Evolutionary conservation across 257 asterid genomes (phyloP).

Genomic region (Gentiana macrophylla): DNA sequence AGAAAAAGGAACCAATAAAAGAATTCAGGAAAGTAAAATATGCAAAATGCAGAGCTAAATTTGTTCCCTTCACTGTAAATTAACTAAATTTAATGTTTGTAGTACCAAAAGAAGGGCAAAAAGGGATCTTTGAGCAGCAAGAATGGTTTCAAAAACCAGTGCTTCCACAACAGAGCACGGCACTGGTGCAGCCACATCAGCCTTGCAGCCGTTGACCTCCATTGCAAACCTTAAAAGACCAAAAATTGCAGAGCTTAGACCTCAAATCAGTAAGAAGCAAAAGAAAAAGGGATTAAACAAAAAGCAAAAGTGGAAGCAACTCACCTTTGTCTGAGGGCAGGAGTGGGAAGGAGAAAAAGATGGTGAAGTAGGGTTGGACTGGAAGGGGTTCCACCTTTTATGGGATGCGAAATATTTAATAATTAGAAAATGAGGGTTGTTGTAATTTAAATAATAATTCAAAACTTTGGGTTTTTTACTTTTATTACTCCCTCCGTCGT

Average conservation of each 20-base stretch:
- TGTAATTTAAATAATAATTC: too few species aligned
- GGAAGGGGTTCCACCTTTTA: conserved; percentile 31
- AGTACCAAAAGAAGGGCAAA: conserved; percentile 51
- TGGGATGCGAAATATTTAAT: conserved; percentile 8
- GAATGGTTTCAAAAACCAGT: conserved; percentile 29
- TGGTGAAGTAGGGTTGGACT: background rate
- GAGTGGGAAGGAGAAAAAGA: conserved; percentile 11
- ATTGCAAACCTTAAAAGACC: conserved; percentile 17
- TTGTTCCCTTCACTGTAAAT: too few species aligned
- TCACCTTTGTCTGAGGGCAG: background rate
- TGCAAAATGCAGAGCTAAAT: too few species aligned
- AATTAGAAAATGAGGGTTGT: too few species aligned
- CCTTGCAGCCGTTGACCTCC: conserved; percentile 49
- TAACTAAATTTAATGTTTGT: background rate
- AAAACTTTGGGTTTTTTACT: too few species aligned
- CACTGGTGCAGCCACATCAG: conserved; percentile 27
- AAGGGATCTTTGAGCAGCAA: conserved; percentile 51
- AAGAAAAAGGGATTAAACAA: background rate
- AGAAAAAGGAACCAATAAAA: too few species aligned
- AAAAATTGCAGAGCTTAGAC: conserved; percentile 1
- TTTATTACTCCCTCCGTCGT: too few species aligned
- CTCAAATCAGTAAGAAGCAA: conserved; percentile 1
- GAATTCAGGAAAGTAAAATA: too few species aligned
- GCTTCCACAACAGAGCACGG: conserved; percentile 33
- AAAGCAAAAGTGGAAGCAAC: conserved; percentile 8